These are phyloP conservation scores for Vigna reflexopilosa DNA, from an alignment of 306 rosid species.

Conservation along the genomic window DNA sequence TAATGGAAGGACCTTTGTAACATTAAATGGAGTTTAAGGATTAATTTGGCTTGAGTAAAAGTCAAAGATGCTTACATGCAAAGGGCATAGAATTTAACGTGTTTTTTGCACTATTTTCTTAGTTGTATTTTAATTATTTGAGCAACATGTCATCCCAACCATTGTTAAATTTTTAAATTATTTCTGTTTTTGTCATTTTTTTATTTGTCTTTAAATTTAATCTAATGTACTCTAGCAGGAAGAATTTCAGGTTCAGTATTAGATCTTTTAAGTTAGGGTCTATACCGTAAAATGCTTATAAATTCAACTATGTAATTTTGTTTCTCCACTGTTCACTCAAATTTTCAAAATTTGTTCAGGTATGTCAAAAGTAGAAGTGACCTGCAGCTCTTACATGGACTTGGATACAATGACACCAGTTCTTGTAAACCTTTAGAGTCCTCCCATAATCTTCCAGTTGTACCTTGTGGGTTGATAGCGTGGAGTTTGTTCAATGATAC, in stretches of 20 bases:
- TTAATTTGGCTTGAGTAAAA: neutral
- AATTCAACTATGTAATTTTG: conserved; percentile 32
- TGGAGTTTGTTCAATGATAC: conserved; percentile 98
- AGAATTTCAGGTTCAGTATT: conserved; percentile 15
- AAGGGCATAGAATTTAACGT: neutral
- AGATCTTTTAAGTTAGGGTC: conserved; percentile 7
- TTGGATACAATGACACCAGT: conserved; percentile 66
- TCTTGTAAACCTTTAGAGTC: conserved; percentile 77
- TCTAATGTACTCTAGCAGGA: neutral
- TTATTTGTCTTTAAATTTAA: conserved; percentile 30
- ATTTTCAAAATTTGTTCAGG: conserved; percentile 57
- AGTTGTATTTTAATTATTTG: conserved; percentile 34
- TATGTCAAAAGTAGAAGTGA: conserved; percentile 93
- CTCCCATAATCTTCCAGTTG: conserved; percentile 66
- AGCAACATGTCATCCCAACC: conserved; percentile 9
- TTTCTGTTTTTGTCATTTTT: conserved; percentile 19
- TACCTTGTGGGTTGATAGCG: conserved; percentile 94
- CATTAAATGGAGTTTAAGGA: neutral
- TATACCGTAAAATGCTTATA: neutral
- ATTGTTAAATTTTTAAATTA: conserved; percentile 19
- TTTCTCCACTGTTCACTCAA: conserved; percentile 40
- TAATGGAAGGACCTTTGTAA: conserved; percentile 6
- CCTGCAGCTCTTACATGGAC: conserved; percentile 81
- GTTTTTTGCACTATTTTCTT: neutral
- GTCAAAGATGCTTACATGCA: neutral